A percentile compares a stretch with the other conserved stretches of the same genome.
Evolutionary conservation across 2,329 filamentous ascomycete species (phyloP).

Genomic region (Scytalidium lignicola): DNA sequence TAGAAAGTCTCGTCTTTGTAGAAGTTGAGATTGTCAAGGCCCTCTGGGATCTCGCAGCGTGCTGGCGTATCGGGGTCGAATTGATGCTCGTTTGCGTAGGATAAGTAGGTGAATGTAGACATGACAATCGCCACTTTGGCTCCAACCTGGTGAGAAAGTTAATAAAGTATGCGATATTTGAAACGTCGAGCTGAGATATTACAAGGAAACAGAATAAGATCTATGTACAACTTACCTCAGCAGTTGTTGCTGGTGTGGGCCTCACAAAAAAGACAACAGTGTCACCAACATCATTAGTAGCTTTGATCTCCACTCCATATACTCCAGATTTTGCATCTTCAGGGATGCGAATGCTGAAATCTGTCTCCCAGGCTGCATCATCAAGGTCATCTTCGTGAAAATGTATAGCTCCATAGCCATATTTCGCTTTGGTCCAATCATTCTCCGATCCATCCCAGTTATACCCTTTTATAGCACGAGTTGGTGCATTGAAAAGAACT

Average conservation of each 20-base stretch:
- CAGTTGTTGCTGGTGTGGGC: constrained; percentile 11
- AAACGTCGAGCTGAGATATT: no score
- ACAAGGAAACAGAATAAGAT: no score
- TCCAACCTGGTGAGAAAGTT: no score
- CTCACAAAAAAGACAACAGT: constrained; percentile 31
- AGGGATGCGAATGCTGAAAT: constrained; percentile 25
- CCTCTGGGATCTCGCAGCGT: no score
- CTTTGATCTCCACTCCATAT: constrained; percentile 24
- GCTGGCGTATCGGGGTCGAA: no score
- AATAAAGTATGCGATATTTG: no score
- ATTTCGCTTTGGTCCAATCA: constrained; percentile 30
- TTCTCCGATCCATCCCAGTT: constrained; percentile 28
- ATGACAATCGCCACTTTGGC: constrained; percentile 25
- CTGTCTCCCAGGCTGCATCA: constrained; percentile 30
- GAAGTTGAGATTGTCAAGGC: no score
- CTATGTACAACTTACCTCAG: no score
- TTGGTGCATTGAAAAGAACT: constrained; percentile 28
- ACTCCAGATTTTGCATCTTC: constrained; percentile 18
- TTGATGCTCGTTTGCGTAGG: constrained; percentile 35
- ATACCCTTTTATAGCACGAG: constrained; percentile 28
- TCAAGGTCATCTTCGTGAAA: constrained; percentile 35
- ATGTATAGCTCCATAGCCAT: constrained; percentile 32
- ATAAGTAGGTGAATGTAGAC: constrained; percentile 32
- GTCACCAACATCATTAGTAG: constrained; percentile 13
- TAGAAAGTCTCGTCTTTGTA: background rate